Evolutionary conservation across 2,329 filamentous ascomycete species (phyloP).

Genomic region (Didymella keratinophila): DNA sequence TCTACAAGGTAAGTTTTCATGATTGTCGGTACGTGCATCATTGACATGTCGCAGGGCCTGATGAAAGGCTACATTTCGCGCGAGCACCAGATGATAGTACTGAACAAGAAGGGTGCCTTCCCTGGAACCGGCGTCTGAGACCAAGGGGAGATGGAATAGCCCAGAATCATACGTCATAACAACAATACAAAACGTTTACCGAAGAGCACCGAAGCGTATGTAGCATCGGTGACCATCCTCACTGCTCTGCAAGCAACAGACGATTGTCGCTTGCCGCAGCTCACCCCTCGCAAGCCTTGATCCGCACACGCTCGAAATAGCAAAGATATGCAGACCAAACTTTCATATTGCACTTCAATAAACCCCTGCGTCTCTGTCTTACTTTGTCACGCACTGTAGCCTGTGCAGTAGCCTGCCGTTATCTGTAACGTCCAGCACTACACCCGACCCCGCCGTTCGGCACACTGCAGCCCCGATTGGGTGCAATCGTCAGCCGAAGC

Average conservation of each 20-base stretch:
- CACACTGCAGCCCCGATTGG: not conserved
- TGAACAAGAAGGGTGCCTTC: constrained; percentile 93
- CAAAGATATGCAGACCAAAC: constrained; percentile 11
- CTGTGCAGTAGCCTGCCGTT: constrained; percentile 5
- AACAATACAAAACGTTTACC: not conserved
- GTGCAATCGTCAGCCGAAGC: not conserved
- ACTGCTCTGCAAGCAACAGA: not conserved
- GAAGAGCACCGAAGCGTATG: not conserved
- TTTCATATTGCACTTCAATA: constrained; percentile 15
- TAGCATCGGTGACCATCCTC: not conserved
- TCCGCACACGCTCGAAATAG: not conserved
- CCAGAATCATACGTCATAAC: not conserved
- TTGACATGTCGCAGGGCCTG: constrained; percentile 67
- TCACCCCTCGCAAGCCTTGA: not conserved
- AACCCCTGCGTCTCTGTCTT: constrained; percentile 15
- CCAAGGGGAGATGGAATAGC: not conserved
- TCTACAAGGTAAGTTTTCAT: constrained; percentile 81
- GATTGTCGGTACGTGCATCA: not conserved
- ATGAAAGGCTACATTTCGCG: constrained; percentile 99
- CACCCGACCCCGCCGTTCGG: constrained; percentile 1
- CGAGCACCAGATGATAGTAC: constrained; percentile 85
- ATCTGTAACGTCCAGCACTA: constrained; percentile 11
- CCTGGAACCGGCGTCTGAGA: constrained; percentile 78
- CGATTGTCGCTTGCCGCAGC: not conserved
- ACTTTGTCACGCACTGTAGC: constrained; percentile 7